A percentile compares a stretch with the other conserved stretches of the same genome.
phyloP scores from a whole-genome alignment of 139 green algal genomes.

The Picochlorum costavermella region DNA sequence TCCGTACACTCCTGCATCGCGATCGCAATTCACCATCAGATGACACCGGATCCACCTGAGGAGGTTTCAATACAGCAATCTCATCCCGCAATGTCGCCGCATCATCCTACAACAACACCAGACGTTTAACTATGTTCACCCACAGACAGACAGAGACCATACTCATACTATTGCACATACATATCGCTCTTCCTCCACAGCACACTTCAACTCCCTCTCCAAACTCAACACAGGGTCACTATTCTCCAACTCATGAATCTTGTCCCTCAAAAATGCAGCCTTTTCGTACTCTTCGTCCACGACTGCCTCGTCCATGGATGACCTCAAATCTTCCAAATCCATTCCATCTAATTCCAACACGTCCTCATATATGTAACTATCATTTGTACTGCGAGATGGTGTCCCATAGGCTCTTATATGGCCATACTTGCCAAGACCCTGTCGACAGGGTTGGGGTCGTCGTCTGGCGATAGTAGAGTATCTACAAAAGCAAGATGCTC shows the following conservation, averaged over 20 bases:
- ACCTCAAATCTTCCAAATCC: slow-evolving; percentile 2
- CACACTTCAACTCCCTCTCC: slow-evolving; percentile 16
- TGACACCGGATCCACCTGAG: not conserved
- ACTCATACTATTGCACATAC: not conserved
- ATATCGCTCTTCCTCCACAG: slow-evolving; percentile 6
- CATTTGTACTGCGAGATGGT: no score
- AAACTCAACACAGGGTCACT: slow-evolving; percentile 8
- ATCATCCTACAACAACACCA: slow-evolving; percentile 4
- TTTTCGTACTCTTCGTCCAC: slow-evolving; percentile 18
- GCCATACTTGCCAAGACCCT: no score
- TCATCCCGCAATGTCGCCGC: slow-evolving; percentile 16
- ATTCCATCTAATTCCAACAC: not conserved
- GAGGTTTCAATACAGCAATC: slow-evolving; percentile 8
- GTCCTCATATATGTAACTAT: not conserved
- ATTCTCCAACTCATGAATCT: slow-evolving; percentile 9
- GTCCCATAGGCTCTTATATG: no score
- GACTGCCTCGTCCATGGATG: slow-evolving; percentile 1
- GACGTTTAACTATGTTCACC: no score
- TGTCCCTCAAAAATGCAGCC: slow-evolving; percentile 11
- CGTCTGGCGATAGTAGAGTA: no score
- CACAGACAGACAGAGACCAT: no score
- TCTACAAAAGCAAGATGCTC: no score
- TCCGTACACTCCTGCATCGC: not conserved
- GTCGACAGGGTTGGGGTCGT: no score
- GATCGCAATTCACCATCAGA: no score